Percentiles rank a stretch among this genome's conserved stretches.
Conservation (phyloP, 306 rosid genomes). For the Casuarina equisetifolia region DNA sequence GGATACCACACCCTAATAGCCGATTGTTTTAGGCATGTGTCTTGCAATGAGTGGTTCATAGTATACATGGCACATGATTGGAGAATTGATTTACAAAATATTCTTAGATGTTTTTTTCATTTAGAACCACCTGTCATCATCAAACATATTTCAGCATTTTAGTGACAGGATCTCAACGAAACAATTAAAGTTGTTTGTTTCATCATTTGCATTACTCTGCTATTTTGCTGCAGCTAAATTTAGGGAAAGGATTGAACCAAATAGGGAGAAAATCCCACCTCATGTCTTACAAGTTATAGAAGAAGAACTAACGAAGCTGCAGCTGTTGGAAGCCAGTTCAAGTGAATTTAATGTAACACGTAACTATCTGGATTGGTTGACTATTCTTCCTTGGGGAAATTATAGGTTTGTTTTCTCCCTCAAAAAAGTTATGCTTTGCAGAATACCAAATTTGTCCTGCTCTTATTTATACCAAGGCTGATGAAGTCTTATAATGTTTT, state of each 20-base stretch:
- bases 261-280: slow-evolving; percentile 84
- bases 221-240: slow-evolving; percentile 64
- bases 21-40: no score
- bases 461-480: neutral
- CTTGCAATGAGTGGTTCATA: no score
- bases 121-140: no score
- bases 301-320: slow-evolving; percentile 92
- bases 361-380: slow-evolving; percentile 98
- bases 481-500: slow-evolving; percentile 11
- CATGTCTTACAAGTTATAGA: slow-evolving; percentile 95
- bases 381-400: slow-evolving; percentile 96
- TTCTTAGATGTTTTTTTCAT: no score
- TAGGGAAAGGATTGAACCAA: slow-evolving; percentile 95
- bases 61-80: no score
- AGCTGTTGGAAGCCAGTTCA: slow-evolving; percentile 93
- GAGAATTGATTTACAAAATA: no score
- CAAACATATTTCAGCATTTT: no score
- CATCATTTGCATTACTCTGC: slow-evolving; percentile 18
- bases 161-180: no score
- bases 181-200: slow-evolving; percentile 19
- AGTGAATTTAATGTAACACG: slow-evolving; percentile 98
- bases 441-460: slow-evolving; percentile 4
- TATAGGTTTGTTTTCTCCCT: slow-evolving; percentile 60
- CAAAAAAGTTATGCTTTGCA: slow-evolving; percentile 16
- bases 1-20: no score